Base-by-base conservation (phyloP, 2,329 filamentous ascomycete species). In the Diaporthe eres region DNA sequence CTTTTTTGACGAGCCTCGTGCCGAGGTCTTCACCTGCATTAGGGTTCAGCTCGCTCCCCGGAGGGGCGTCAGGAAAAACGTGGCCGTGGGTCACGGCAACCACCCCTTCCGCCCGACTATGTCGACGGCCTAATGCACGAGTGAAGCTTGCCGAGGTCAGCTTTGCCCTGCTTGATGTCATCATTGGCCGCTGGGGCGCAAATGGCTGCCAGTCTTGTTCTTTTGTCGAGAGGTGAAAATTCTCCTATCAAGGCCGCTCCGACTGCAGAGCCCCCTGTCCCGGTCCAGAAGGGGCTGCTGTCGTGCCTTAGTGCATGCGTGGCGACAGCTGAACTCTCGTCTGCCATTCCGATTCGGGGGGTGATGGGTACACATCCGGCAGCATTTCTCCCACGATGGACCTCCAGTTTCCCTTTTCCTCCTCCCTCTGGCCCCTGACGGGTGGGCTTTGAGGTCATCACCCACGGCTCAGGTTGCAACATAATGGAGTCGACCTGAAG, bases 321-420 rank as follows among this genome's bases (percentile, higher is more conserved):
- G 74, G 73, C 72, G 61, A 71, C 63, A 73, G 75, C 75, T 77
- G 75, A 77, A 72, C 57, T 71, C 75, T 75, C 74, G 75, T 75
- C 47, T 71, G 55, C 37, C 39, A 65, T 72, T 42, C 55, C 70
- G 55, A 61, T 60, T 77, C 60, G 73, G 75, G 73, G 42, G 22
- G 1, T 37, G 60, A 51, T 34, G 42, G 70, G 57, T 73, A 71
- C 67, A 47, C 57, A 76, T 75, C 49, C 75, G 75, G 72, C 75
- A 65, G 17, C 71, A 57, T 51, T 67, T 76, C 47, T 55, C 44
- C 47, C 65, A 53, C 22, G 47, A 68, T 53, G 31, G 47, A 37
- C 65, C 47, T 53, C 22, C 47, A 53, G n/a, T 53, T 68, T 12
- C 47, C 34, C 47, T 53, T 53, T 68, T 53, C 9, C 22, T 68